Base-by-base conservation (phyloP, 139 green algal genomes). In the Dunaliella primolecta region DNA sequence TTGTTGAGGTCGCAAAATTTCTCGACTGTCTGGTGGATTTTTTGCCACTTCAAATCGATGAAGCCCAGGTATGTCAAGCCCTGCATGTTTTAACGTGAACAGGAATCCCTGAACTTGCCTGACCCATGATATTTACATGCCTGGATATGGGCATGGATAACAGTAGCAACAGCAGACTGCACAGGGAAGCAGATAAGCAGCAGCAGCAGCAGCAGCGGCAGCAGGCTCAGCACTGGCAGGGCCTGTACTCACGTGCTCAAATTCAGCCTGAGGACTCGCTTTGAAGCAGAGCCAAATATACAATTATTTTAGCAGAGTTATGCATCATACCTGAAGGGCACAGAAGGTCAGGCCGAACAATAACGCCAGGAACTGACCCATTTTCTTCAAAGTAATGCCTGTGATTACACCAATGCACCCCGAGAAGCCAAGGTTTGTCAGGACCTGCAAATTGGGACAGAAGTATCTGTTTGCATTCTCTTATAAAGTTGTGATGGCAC, bases 21-120 rank as follows among this genome's bases (percentile, higher is more conserved):
- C 0, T 21, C 46, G 3, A 87, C 75, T 33, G n/a, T 64, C 25
- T 27, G 3, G 71, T 90, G 84, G 55, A 90, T 76, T 21, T 83
- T 34, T 1, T 80, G 35, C 87, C 87, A 90, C 75, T 90, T 88
- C 20, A 90, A 84, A 21, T 84, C 87, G 46, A 89, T 83, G 38
- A 87, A 84, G 79, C 86, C 86, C 0, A 80, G 82, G 70, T 90
- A 85, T 21, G 84, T 84, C 36, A 90, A 80, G 56, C 84, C 87
- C 77, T 90, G 82, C 23, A 76, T 75, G 34, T 32, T 31, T 76
- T 2, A 76, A 36, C 29, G 25, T 27, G 32, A n/a, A n/a, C n/a
- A n/a, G n/a, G n/a, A n/a, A n/a, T n/a, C n/a, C n/a, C n/a, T n/a
- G n/a, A n/a, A n/a, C n/a, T n/a, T n/a, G n/a, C n/a, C n/a, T n/a